These are phyloP conservation scores for Microsporum audouinii DNA, from an alignment of 2,329 filamentous ascomycete species.

Conservation along the genomic window DNA sequence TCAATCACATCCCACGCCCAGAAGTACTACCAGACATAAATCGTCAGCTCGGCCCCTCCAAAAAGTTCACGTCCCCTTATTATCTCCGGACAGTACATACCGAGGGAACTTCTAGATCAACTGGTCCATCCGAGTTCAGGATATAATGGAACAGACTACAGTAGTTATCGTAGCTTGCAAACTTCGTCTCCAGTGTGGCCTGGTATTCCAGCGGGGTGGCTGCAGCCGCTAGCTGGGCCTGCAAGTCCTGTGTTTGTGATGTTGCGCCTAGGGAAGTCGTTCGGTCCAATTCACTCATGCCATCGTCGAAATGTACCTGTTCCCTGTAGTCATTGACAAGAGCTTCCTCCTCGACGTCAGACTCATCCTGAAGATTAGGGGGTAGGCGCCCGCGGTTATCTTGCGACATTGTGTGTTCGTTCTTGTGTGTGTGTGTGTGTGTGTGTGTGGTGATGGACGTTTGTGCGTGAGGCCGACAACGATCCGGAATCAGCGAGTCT, in stretches of 20 bases:
- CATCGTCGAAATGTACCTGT: conserved; percentile 88
- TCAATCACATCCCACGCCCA: conserved; percentile 99
- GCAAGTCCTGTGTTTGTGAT: conserved; percentile 78
- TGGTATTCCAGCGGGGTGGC: conserved; percentile 94
- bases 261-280: conserved; percentile 57
- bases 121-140: conserved; percentile 96
- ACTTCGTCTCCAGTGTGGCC: conserved; percentile 90
- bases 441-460: conserved; percentile 9
- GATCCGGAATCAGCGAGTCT: conserved; percentile 20
- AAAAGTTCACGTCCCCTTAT: background rate
- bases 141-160: conserved; percentile 99
- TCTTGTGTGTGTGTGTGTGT: conserved; percentile 1
- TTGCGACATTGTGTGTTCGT: conserved; percentile 32
- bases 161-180: conserved; percentile 98
- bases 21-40: conserved; percentile 59
- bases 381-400: conserved; percentile 33
- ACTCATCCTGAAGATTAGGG: conserved; percentile 56
- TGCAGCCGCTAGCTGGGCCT: conserved; percentile 79
- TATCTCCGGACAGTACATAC: conserved; percentile 38
- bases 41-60: background rate
- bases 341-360: conserved; percentile 90
- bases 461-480: background rate
- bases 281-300: conserved; percentile 69
- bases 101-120: conserved; percentile 91
- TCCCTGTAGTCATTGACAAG: conserved; percentile 93